These are phyloP conservation scores for Boletus coccyginus DNA, from an alignment of 768 basidiomycete species.

Conservation along the genomic window DNA sequence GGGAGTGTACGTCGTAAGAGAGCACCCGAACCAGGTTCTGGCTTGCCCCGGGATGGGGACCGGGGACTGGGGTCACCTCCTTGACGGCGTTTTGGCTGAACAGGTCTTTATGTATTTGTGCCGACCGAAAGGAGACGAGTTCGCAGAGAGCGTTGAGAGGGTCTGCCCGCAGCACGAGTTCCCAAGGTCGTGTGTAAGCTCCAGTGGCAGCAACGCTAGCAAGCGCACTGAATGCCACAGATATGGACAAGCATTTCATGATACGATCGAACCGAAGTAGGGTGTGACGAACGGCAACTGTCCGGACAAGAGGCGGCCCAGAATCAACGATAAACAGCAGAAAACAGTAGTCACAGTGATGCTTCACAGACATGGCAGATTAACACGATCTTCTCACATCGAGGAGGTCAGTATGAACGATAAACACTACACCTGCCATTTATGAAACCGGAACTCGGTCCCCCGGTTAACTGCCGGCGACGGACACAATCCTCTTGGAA, in stretches of 20 bases:
- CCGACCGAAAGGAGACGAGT: slow-evolving; percentile 16
- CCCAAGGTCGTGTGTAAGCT: slow-evolving; percentile 79
- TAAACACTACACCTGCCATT: slow-evolving; percentile 28
- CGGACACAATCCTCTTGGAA: background rate
- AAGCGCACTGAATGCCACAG: slow-evolving; percentile 1
- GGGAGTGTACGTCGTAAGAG: slow-evolving; percentile 16
- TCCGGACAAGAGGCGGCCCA: background rate
- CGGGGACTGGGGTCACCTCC: slow-evolving; percentile 10
- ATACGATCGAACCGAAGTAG: background rate
- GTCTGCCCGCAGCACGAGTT: slow-evolving; percentile 23
- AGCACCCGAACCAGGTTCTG: slow-evolving; percentile 16
- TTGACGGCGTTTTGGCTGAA: slow-evolving; percentile 5
- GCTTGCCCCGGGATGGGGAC: slow-evolving; percentile 1
- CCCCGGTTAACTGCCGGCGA: background rate
- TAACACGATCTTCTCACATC: background rate
- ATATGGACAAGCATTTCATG: slow-evolving; percentile 16
- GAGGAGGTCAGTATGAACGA: background rate
- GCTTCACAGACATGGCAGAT: background rate
- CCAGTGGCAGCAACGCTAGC: slow-evolving; percentile 15
- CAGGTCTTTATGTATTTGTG: slow-evolving; percentile 23
- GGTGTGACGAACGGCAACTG: no score
- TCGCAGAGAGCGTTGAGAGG: slow-evolving; percentile 15
- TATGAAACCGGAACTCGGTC: slow-evolving; percentile 10
- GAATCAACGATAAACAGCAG: background rate
- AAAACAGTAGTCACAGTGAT: background rate